phyloP scores from a whole-genome alignment of 129 eudicot genomes.

The Glebionis coronaria region DNA sequence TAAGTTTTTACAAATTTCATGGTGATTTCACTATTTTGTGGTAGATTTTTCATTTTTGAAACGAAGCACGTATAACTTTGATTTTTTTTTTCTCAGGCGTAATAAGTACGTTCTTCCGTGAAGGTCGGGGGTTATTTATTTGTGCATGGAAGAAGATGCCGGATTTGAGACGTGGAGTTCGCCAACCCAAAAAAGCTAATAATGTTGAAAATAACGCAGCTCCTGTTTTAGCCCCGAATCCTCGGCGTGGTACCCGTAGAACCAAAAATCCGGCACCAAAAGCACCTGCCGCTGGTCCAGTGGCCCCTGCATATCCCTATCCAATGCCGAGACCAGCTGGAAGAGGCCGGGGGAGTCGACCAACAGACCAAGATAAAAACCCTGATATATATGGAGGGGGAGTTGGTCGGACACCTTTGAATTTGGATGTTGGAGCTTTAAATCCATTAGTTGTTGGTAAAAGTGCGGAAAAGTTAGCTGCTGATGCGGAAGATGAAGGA shows the following conservation, averaged over 20 bases:
- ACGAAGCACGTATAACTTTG: background rate
- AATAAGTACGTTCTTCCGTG: background rate
- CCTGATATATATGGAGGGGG: conserved; percentile 31
- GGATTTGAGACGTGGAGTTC: conserved; percentile 70
- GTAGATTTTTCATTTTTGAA: background rate
- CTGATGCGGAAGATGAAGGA: conserved; percentile 51
- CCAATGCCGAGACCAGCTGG: conserved; percentile 56
- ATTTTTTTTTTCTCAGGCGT: background rate
- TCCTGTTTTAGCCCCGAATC: conserved; percentile 37
- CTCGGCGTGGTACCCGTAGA: conserved; percentile 51
- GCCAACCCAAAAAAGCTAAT: conserved; percentile 46
- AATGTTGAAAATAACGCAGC: conserved; percentile 32
- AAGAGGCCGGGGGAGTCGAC: conserved; percentile 47
- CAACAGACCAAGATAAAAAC: conserved; percentile 38
- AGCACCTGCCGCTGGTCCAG: conserved; percentile 29
- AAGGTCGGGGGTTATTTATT: conserved; percentile 25
- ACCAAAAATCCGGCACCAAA: conserved; percentile 38
- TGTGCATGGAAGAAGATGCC: conserved; percentile 70
- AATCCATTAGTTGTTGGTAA: conserved; percentile 35
- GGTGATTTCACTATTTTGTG: background rate
- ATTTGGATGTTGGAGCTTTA: conserved; percentile 34
- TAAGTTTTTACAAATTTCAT: background rate
- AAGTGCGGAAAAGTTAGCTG: conserved; percentile 41
- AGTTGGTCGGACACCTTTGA: conserved; percentile 19
- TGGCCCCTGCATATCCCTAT: conserved; percentile 30